Evolutionary conservation across 163 green algal genomes (phyloP).

Genomic region (Chlorella variabilis): DNA sequence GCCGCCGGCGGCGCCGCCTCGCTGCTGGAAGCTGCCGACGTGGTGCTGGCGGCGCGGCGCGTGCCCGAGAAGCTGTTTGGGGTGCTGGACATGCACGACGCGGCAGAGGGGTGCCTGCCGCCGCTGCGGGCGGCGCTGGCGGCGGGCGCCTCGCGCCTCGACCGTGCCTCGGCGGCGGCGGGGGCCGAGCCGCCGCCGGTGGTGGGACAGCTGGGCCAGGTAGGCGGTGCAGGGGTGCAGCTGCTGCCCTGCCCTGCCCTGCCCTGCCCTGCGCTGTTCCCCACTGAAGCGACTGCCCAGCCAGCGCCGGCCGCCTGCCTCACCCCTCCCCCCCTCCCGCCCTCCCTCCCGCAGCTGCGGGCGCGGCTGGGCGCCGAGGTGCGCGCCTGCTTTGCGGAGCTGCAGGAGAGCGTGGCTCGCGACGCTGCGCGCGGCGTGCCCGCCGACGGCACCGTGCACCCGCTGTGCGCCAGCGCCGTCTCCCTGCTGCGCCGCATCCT

Average conservation of each 20-base stretch:
- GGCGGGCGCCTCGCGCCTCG: not conserved
- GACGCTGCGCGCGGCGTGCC: conserved; percentile 41
- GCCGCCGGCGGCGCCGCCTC: not conserved
- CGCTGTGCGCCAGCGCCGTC: conserved; percentile 67
- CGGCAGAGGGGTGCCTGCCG: conserved; percentile 43
- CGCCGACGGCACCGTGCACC: conserved; percentile 81
- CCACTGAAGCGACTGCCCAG: not conserved
- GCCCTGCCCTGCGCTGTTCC: not conserved
- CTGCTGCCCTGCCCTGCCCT: not conserved
- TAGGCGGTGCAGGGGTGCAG: not conserved
- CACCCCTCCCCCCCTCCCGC: not conserved
- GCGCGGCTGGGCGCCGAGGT: conserved; percentile 29
- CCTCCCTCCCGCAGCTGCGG: conserved; percentile 22
- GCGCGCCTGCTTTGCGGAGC: conserved; percentile 58
- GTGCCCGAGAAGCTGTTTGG: conserved; percentile 64
- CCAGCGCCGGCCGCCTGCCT: not conserved
- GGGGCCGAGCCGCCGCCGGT: not conserved
- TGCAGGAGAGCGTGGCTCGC: conserved; percentile 42
- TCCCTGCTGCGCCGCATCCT: conserved; percentile 74
- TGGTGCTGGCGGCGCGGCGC: conserved; percentile 33
- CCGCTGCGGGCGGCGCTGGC: conserved; percentile 38
- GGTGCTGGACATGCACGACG: conserved; percentile 76
- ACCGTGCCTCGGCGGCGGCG: not conserved
- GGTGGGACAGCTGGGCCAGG: conserved; percentile 6
- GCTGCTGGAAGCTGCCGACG: conserved; percentile 21